A percentile compares a stretch with the other conserved stretches of the same genome.
These are phyloP conservation scores for Syzygium grande DNA, from an alignment of 345 rosid species.

Conservation along the genomic window DNA sequence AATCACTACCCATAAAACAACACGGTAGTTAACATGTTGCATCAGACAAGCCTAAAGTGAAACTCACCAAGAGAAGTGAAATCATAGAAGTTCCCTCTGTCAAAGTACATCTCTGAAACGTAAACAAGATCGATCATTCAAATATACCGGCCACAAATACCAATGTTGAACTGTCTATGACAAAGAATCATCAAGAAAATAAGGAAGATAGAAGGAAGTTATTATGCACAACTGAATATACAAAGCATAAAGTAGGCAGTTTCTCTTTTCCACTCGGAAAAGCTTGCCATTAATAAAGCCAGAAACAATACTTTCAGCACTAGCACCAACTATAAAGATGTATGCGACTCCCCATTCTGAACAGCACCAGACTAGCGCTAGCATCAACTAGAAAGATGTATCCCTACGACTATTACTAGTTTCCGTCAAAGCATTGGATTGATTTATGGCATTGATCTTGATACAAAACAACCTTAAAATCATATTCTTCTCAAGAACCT, in stretches of 20 bases:
- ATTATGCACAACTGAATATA: not conserved
- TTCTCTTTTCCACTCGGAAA: not conserved
- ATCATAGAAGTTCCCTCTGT: slow-evolving; percentile 92
- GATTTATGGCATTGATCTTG: not conserved
- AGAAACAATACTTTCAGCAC: not conserved
- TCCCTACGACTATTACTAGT: not conserved
- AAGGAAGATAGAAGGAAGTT: not conserved
- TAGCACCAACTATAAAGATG: not conserved
- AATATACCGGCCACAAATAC: not conserved
- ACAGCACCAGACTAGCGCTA: not conserved
- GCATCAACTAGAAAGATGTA: not conserved
- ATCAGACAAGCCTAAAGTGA: not conserved
- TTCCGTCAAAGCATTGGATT: not conserved
- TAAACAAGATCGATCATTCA: not conserved
- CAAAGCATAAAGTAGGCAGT: not conserved
- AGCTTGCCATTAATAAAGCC: not conserved
- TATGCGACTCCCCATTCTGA: not conserved
- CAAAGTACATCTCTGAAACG: slow-evolving; percentile 86
- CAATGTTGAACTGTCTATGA: not conserved
- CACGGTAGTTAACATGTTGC: not conserved
- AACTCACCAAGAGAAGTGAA: slow-evolving; percentile 94
- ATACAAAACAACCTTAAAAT: not conserved
- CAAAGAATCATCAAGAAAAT: not conserved
- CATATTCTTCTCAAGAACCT: not conserved
- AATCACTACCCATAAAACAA: not conserved